Percentiles rank a stretch among this genome's conserved stretches.
These are phyloP conservation scores for Globisporangium spiculum DNA, from an alignment of 352 stramenopile genomes.

Conservation along the genomic window DNA sequence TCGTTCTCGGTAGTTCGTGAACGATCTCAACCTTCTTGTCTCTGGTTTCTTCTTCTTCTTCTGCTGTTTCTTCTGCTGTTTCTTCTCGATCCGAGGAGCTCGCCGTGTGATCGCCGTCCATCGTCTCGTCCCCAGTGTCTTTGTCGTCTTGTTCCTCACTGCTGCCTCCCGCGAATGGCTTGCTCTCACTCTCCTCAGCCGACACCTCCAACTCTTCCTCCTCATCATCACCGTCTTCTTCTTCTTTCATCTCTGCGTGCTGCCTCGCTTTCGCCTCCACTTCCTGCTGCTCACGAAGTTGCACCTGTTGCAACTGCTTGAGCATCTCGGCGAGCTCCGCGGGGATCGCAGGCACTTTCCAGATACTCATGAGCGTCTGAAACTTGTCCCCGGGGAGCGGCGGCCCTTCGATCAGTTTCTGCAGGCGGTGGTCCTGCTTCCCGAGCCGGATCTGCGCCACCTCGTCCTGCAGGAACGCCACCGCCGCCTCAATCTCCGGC, in stretches of 20 bases:
- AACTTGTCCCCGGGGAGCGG: conserved; percentile 49
- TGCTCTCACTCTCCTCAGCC: background rate
- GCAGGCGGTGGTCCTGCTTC: conserved; percentile 32
- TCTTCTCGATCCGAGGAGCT: background rate
- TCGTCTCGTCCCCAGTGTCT: background rate
- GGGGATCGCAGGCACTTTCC: conserved; percentile 33
- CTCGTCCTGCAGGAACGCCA: conserved; percentile 53
- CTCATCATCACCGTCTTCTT: background rate
- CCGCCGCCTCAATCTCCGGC: conserved; percentile 53
- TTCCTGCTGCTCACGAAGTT: conserved; percentile 19
- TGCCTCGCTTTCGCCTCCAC: conserved; percentile 11
- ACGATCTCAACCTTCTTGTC: background rate
- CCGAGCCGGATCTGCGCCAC: conserved; percentile 41
- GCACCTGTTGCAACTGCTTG: conserved; percentile 33
- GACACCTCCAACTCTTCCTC: background rate
- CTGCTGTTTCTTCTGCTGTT: background rate
- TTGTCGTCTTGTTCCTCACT: background rate
- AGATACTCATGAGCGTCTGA: conserved; percentile 41
- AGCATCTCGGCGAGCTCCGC: conserved; percentile 42
- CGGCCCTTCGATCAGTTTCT: conserved; percentile 32
- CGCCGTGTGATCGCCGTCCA: background rate
- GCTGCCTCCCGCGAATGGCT: background rate
- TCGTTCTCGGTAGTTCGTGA: background rate
- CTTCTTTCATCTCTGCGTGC: conserved; percentile 3
- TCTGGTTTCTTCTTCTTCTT: background rate